phyloP scores from a whole-genome alignment of 352 stramenopile genomes.

The Globisporangium camurandrum region DNA sequence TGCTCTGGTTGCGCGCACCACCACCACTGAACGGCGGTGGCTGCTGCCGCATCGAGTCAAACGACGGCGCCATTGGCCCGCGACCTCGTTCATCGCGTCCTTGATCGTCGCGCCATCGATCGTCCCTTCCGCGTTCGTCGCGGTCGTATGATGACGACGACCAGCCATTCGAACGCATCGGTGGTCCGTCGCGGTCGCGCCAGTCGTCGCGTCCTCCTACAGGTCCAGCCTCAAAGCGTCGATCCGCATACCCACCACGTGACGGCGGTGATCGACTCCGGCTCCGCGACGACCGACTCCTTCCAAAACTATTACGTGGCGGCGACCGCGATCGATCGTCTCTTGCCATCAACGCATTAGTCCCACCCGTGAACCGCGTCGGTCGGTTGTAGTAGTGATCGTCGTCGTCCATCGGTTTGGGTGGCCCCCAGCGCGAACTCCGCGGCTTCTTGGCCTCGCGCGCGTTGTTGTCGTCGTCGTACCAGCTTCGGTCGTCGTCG shows the following conservation, averaged over 20 bases:
- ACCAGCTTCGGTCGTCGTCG: too few relatives aligned
- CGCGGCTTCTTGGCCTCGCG: constrained; percentile 54
- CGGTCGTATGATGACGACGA: not conserved
- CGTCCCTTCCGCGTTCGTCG: too few relatives aligned
- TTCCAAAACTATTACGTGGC: not conserved
- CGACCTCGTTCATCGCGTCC: too few relatives aligned
- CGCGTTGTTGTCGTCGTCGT: constrained; percentile 24
- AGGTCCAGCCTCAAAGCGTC: too few relatives aligned
- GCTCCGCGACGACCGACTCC: not conserved
- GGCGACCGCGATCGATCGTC: not conserved
- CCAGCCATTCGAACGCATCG: constrained; percentile 5
- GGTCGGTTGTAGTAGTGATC: constrained; percentile 16
- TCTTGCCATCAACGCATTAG: constrained; percentile 18
- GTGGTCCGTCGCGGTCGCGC: too few relatives aligned
- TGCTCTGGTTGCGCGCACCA: constrained; percentile 1
- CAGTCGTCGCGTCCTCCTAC: too few relatives aligned
- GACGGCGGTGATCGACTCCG: constrained; percentile 3
- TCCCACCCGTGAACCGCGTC: constrained; percentile 45
- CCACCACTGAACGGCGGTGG: too few relatives aligned
- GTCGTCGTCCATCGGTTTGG: constrained; percentile 17
- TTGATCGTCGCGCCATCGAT: too few relatives aligned
- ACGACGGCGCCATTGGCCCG: too few relatives aligned
- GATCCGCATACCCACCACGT: not conserved
- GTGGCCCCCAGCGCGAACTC: constrained; percentile 61
- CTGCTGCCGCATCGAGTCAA: constrained; percentile 1